phyloP scores from a whole-genome alignment of 345 rosid genomes.

The Diplotaxis tenuifolia region DNA sequence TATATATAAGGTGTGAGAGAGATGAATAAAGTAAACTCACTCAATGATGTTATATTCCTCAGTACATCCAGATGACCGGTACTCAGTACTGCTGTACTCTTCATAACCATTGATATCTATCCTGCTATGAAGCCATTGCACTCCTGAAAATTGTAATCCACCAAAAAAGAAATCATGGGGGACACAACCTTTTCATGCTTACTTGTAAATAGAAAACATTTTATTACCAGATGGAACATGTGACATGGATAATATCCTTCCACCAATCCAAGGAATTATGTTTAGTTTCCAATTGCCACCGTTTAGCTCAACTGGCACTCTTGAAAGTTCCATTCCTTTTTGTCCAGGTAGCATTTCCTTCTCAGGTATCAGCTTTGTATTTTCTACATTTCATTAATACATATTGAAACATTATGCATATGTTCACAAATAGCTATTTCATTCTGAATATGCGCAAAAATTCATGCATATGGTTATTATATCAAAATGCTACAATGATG shows the following conservation, averaged over 20 bases:
- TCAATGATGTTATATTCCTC: conserved; percentile 70
- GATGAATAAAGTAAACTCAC: conserved; percentile 42
- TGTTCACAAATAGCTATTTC: background rate
- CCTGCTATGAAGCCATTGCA: conserved; percentile 89
- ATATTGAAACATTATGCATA: background rate
- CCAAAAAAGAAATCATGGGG: too few species aligned
- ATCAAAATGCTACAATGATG: background rate
- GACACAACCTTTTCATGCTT: too few species aligned
- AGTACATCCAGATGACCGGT: conserved; percentile 86
- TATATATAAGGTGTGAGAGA: too few species aligned
- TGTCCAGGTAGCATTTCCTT: conserved; percentile 51
- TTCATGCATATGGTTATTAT: background rate
- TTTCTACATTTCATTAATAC: conserved; percentile 47
- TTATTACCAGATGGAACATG: conserved; percentile 80
- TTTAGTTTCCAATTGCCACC: conserved; percentile 67
- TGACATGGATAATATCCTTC: conserved; percentile 86
- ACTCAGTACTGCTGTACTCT: conserved; percentile 81
- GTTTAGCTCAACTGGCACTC: conserved; percentile 57
- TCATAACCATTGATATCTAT: conserved; percentile 77
- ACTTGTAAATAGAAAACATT: background rate
- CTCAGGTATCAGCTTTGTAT: conserved; percentile 56
- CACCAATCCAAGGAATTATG: conserved; percentile 93
- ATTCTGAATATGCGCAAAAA: background rate
- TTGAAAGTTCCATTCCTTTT: conserved; percentile 67
- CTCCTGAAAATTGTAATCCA: conserved; percentile 46